phyloP scores from a whole-genome alignment of 331 rosid species.

The Dryas integrifolia region DNA sequence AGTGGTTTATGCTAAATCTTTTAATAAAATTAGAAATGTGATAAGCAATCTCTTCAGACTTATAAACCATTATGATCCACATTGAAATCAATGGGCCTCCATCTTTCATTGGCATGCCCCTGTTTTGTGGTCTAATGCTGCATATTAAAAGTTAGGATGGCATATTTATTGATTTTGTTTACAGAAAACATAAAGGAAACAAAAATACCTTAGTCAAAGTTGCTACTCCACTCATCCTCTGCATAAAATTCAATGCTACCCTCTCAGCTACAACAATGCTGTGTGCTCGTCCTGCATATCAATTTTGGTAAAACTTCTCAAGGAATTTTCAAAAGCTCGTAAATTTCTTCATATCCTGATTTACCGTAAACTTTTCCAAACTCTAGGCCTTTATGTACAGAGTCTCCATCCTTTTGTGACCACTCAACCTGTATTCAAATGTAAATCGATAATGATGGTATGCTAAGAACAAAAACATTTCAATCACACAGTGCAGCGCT shows the following conservation, averaged over 20 bases:
- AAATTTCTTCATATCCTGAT: slow-evolving; percentile 18
- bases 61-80: background rate
- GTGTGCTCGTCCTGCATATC: slow-evolving; percentile 71
- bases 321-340: slow-evolving; percentile 24
- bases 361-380: slow-evolving; percentile 86
- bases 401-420: slow-evolving; percentile 79
- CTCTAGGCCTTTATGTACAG: slow-evolving; percentile 63
- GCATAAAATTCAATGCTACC: slow-evolving; percentile 89
- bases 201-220: slow-evolving; percentile 72
- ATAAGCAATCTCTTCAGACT: background rate
- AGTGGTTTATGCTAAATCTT: background rate
- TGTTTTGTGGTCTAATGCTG: background rate
- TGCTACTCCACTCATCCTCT: slow-evolving; percentile 97
- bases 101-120: background rate
- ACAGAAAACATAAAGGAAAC: slow-evolving; percentile 2
- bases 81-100: slow-evolving; percentile 1
- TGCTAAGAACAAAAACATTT: slow-evolving; percentile 19
- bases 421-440: slow-evolving; percentile 71
- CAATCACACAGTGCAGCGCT: slow-evolving; percentile 24
- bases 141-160: background rate
- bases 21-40: background rate
- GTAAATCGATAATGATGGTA: slow-evolving; percentile 22
- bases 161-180: background rate
- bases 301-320: slow-evolving; percentile 22
- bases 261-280: slow-evolving; percentile 82